Base-by-base conservation (phyloP, 2,329 filamentous ascomycete genomes). In the Metarhizium guizhouense region DNA sequence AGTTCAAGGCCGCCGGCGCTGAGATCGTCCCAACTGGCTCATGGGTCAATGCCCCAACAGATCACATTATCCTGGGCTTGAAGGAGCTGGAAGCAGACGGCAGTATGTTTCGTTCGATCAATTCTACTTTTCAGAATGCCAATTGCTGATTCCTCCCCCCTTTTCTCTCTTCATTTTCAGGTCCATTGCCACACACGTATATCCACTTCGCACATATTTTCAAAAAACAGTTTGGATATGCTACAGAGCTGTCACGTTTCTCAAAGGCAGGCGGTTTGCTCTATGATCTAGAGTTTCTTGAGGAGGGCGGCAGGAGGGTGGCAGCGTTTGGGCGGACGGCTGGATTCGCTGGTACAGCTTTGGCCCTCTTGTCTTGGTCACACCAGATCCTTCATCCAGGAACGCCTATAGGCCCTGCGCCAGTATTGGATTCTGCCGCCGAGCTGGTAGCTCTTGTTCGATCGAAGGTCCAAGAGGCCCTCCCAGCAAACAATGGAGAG, bases 211-310 rank as follows among this genome's bases (percentile, higher is more conserved):
- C 82, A 42, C 86, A 90, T 68, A 86, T 84, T 72, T 90, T 85
- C 75, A 90, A 91, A 79, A 74, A 81, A 62, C 90, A 94, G 73
- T 82, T 74, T 32, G 87, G 86, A 32, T 96, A 90, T 89, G 83
- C 89, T 56, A 80, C 82, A 47, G 88, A 90, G 6, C 82, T 96
- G n/a, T 79, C 84, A 56, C 81, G 92, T 55, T 96, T 91, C 70
- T 81, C 87, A 32, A 80, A 83, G 29, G 90, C 89, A 56, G 61
- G 61, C 4, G 63, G 60, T 6, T 48, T 61, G 7, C 82, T 96
- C 14, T 82, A 91, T 57, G 92, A 96, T 65, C 80, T 96, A 42
- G 92, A 96, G 69, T 96, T 96, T 69, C 77, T 96, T 43, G 87
- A 95, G 62, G 81, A 85, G 60, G 78, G 75, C 34, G 88, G 88